Percentiles rank a stretch among this genome's conserved stretches.
Evolutionary conservation across 2,329 filamentous ascomycete species (phyloP).

Genomic region (Gnomoniopsis sp.): DNA sequence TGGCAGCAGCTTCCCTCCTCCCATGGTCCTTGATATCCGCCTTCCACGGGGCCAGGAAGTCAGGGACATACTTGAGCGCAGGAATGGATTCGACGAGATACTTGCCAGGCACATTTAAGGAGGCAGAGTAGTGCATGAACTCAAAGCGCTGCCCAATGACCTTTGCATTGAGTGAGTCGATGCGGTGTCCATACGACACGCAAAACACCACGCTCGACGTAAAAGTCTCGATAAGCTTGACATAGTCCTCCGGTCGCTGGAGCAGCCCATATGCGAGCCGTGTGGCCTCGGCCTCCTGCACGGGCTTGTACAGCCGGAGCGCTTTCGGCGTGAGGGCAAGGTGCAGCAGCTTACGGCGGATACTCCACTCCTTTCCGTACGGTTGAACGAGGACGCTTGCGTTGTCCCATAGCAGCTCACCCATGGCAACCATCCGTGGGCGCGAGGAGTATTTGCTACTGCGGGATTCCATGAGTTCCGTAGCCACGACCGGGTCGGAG

Average conservation of each 20-base stretch:
- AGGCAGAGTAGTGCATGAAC: conserved; percentile 45
- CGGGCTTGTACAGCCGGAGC: conserved; percentile 40
- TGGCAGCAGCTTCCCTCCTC: conserved; percentile 33
- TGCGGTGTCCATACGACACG: conserved; percentile 47
- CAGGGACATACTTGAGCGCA: conserved; percentile 39
- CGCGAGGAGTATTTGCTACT: conserved; percentile 32
- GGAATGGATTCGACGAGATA: conserved; percentile 45
- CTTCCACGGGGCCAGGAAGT: conserved; percentile 44
- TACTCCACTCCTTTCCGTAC: conserved; percentile 43
- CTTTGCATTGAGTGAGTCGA: conserved; percentile 42
- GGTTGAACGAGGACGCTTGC: conserved; percentile 45
- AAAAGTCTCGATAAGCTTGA: conserved; percentile 44
- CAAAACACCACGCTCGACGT: conserved; percentile 47
- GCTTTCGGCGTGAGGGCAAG: conserved; percentile 41
- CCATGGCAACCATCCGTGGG: conserved; percentile 22
- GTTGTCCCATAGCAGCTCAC: conserved; percentile 31
- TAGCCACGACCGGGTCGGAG: conserved; percentile 39
- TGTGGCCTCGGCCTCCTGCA: conserved; percentile 46
- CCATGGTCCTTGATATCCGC: conserved; percentile 37
- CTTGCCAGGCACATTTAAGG: conserved; percentile 42
- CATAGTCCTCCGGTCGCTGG: conserved; percentile 35
- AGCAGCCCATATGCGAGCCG: conserved; percentile 41
- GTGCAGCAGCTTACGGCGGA: conserved; percentile 38
- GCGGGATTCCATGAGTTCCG: conserved; percentile 42
- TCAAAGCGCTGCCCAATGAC: conserved; percentile 44